Conservation (phyloP, 108 stramenopile species). For the Craspedostauros australis region DNA sequence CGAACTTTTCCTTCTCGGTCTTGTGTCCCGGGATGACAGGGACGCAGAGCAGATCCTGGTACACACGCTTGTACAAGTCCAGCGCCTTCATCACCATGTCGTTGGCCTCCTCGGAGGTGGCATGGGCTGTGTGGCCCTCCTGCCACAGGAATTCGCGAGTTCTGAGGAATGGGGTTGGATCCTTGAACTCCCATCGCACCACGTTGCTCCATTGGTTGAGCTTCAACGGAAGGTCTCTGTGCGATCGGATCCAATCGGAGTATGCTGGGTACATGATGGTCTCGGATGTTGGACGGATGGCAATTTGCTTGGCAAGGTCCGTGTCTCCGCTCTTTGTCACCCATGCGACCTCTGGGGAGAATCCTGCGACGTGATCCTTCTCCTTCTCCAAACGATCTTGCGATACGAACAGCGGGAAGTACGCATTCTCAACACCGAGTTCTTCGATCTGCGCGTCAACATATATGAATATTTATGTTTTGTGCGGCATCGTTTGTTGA, state of each 20-base stretch:
- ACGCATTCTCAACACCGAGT: slow-evolving; percentile 92
- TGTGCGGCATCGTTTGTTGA: no score
- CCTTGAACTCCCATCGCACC: slow-evolving; percentile 99
- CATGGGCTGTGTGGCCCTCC: slow-evolving; percentile 99
- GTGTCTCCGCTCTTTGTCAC: slow-evolving; percentile 88
- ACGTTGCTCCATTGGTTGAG: slow-evolving; percentile 99
- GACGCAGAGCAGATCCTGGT: slow-evolving; percentile 97
- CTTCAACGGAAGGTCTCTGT: slow-evolving; percentile 94
- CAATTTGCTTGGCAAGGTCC: slow-evolving; percentile 94
- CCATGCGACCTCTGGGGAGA: slow-evolving; percentile 98
- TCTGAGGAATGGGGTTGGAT: slow-evolving; percentile 97
- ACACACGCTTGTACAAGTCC: slow-evolving; percentile 92
- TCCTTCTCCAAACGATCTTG: slow-evolving; percentile 91
- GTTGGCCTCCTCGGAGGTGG: slow-evolving; percentile 93
- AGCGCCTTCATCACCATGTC: slow-evolving; percentile 94
- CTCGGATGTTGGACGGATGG: slow-evolving; percentile 95
- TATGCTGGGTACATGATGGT: slow-evolving; percentile 99
- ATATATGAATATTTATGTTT: neutral
- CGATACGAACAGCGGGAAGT: slow-evolving; percentile 98
- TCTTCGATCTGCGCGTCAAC: slow-evolving; percentile 48
- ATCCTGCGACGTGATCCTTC: slow-evolving; percentile 99
- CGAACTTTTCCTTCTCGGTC: slow-evolving; percentile 98
- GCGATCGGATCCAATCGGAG: slow-evolving; percentile 91
- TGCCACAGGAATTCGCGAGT: slow-evolving; percentile 99
- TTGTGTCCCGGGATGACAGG: slow-evolving; percentile 98